Percentiles rank a stretch among this genome's conserved stretches.
Evolutionary conservation across 2,329 filamentous ascomycete species (phyloP).

Genomic region (Myriosclerotinia curreyana): DNA sequence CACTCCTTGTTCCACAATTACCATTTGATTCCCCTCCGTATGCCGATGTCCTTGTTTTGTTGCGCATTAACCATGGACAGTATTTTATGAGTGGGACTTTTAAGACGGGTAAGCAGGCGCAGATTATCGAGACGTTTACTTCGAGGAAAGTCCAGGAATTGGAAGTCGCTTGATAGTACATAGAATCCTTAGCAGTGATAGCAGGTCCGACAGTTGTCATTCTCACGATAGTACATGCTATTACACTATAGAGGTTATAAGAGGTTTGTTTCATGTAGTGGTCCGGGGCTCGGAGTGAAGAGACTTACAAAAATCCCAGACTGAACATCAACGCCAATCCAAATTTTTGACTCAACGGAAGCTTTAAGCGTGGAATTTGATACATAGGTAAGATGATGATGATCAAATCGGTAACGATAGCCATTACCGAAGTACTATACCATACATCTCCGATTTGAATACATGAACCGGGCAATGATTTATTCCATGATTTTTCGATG

Average conservation of each 20-base stretch:
- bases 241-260: no score
- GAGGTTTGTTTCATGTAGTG: no score
- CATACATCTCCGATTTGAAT: constrained; percentile 18
- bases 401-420: constrained; percentile 59
- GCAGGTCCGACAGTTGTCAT: not conserved
- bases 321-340: no score
- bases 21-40: no score
- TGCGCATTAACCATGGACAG: constrained; percentile 15
- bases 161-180: constrained; percentile 46
- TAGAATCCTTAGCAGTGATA: not conserved
- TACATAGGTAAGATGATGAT: constrained; percentile 52
- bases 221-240: no score
- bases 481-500: constrained; percentile 15
- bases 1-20: not conserved
- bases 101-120: constrained; percentile 40
- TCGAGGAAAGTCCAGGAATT: constrained; percentile 39
- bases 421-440: constrained; percentile 63
- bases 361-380: constrained; percentile 48
- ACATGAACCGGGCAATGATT: constrained; percentile 22
- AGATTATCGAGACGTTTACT: constrained; percentile 42
- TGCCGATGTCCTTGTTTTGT: not conserved
- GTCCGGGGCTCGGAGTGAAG: no score
- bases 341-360: no score
- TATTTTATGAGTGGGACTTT: constrained; percentile 8
- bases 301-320: no score